Evolutionary conservation across 2,329 filamentous ascomycete genomes (phyloP).

Genomic region (Capronia americana): DNA sequence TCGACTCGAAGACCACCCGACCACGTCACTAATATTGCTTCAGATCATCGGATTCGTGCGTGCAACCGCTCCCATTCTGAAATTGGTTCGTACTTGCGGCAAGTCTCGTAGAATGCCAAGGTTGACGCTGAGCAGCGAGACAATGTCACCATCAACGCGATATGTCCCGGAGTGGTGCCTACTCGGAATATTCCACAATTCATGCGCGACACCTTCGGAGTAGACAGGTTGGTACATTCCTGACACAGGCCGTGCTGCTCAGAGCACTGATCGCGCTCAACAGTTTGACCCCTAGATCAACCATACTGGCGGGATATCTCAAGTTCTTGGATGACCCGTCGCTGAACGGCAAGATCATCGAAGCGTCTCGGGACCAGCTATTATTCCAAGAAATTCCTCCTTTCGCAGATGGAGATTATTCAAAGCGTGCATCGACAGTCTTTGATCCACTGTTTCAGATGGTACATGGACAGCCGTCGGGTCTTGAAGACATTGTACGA

Average conservation of each 20-base stretch:
- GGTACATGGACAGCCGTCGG: slow-evolving; percentile 1
- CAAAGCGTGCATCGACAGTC: slow-evolving; percentile 6
- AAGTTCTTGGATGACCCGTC: slow-evolving; percentile 55
- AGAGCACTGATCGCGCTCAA: neutral
- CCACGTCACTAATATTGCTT: neutral
- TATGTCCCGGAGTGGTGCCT: slow-evolving; percentile 56
- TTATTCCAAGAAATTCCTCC: slow-evolving; percentile 1
- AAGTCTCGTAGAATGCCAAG: neutral
- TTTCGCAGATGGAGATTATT: slow-evolving; percentile 18
- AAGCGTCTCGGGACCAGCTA: slow-evolving; percentile 39
- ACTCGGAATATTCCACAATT: slow-evolving; percentile 55
- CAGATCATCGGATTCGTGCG: slow-evolving; percentile 48
- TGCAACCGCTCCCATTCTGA: slow-evolving; percentile 49
- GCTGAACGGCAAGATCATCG: slow-evolving; percentile 53
- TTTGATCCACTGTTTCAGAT: slow-evolving; percentile 6
- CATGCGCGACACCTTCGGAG: slow-evolving; percentile 52
- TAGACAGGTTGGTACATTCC: slow-evolving; percentile 40
- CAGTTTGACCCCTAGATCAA: slow-evolving; percentile 51
- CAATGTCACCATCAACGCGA: slow-evolving; percentile 56
- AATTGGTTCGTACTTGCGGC: slow-evolving; percentile 33
- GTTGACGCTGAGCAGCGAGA: slow-evolving; percentile 47
- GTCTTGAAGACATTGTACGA: slow-evolving; percentile 33
- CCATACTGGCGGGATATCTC: slow-evolving; percentile 55
- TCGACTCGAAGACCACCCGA: neutral
- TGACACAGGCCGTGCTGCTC: neutral